Base-by-base conservation (phyloP, 495 filamentous ascomycete genomes). In the Penicillium bovifimosum region DNA sequence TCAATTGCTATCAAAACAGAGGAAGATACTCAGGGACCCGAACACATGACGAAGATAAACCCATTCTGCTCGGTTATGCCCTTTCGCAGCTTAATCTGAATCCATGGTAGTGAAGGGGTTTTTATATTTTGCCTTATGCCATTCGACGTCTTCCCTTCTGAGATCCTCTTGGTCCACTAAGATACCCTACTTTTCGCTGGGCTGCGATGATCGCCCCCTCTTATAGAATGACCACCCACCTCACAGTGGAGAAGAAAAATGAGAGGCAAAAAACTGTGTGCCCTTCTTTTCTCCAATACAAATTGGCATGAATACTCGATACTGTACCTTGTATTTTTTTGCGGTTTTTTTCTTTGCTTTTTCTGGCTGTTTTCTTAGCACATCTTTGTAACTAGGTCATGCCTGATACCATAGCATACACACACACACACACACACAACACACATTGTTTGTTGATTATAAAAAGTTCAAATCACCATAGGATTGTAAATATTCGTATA, bases 161-260 rank as follows among this genome's bases (percentile, higher is more conserved):
- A 16, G 17, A 43, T 7, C 7, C 20, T 24, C 35, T 50, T 39
- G 40, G 40, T 24, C 40, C 24, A 42, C 27, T 44, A n/a, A 3
- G 27, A 28, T 48, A 36, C 20, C 45, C 41, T 38, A 16, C 43
- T 48, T 56, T 64, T 64, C 54, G 47, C 59, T 60, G 56, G 52
- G 55, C 51, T 41, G 36, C 43, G 56, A 61, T 65, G 65, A 68
- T 68, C 65, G 58, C n/a, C 42, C 64, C 56, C 50, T 48, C 39
- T 60, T 50, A 41, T 63, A 47, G 42, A 46, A 34, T 32, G 52
- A 50, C 48, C 50, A 56, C 52, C 64, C 58, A 64, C 52, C 43
- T 54, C 29, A 55, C 27, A 43, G 62, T 68, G 58, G 63, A 48
- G 64, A 59, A 54, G 9, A 55, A 38, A 55, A 24, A 55, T 39